These are phyloP conservation scores for Mycena citricolor DNA, from an alignment of 1,284 basidiomycete genomes.

Conservation along the genomic window DNA sequence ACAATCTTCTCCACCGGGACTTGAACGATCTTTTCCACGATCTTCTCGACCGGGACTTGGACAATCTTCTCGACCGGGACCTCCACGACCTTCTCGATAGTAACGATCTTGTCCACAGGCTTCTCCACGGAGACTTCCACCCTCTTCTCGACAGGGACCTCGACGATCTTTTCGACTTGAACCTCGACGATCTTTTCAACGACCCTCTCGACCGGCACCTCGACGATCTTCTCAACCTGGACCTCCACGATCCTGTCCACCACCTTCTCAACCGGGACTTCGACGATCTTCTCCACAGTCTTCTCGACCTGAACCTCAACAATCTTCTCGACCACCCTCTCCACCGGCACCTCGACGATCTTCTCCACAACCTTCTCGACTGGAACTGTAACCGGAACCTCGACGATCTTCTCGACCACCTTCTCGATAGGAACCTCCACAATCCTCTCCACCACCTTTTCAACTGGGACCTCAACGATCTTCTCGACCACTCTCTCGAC, in stretches of 20 bases:
- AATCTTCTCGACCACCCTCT: constrained; percentile 26
- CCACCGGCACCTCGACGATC: constrained; percentile 26
- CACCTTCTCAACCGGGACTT: constrained; percentile 10
- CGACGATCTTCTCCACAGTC: constrained; percentile 3
- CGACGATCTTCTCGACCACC: constrained; percentile 25
- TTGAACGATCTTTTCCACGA: constrained; percentile 10
- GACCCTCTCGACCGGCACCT: constrained; percentile 1
- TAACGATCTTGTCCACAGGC: constrained; percentile 25
- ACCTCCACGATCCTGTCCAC: constrained; percentile 30
- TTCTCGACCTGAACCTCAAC: constrained; percentile 21
- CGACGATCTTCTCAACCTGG: constrained; percentile 18
- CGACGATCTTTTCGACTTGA: constrained; percentile 23
- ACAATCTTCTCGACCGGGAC: constrained; percentile 26
- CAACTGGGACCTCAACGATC: constrained; percentile 31
- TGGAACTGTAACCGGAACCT: constrained; percentile 17
- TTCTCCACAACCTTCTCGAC: constrained; percentile 33
- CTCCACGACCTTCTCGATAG: constrained; percentile 29
- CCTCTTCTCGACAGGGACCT: constrained; percentile 26
- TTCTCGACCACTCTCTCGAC: constrained; percentile 28
- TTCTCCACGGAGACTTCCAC: constrained; percentile 29
- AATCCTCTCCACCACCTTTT: constrained; percentile 29
- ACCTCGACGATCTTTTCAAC: constrained; percentile 28
- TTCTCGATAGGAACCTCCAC: constrained; percentile 35
- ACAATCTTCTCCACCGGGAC: constrained; percentile 11
- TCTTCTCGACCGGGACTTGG: constrained; percentile 25